Percentiles rank a stretch among this genome's conserved stretches.
Evolutionary conservation across 2,329 filamentous ascomycete genomes (phyloP).

Genomic region (Penicillium freii): DNA sequence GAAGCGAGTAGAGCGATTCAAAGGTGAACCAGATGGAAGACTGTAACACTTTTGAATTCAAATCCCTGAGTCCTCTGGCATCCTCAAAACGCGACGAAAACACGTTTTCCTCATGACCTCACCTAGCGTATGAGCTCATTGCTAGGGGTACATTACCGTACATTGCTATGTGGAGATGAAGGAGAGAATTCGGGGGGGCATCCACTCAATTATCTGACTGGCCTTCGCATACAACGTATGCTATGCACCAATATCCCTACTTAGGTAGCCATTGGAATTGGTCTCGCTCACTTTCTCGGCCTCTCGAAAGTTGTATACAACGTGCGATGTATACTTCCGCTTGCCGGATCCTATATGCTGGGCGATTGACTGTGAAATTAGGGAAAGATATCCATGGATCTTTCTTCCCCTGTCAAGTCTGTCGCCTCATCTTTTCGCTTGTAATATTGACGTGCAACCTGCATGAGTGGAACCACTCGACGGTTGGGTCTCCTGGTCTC

Average conservation of each 20-base stretch:
- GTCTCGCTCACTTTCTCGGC: neutral
- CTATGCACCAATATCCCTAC: neutral
- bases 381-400: neutral
- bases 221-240: neutral
- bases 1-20: conserved; percentile 83
- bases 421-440: neutral
- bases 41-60: conserved; percentile 49
- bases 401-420: neutral
- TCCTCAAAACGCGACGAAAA: neutral
- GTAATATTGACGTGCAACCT: conserved; percentile 11
- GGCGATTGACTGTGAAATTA: neutral
- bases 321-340: neutral
- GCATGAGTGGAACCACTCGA: conserved; percentile 8
- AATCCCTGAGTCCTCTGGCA: neutral
- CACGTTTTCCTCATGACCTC: neutral
- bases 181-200: neutral
- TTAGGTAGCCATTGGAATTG: neutral
- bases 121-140: conserved; percentile 1
- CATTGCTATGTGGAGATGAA: neutral
- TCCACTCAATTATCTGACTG: neutral
- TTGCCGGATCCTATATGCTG: neutral
- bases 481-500: neutral
- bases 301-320: neutral
- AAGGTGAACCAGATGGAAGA: conserved; percentile 85
- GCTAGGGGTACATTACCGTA: neutral